Percentiles rank a stretch among this genome's conserved stretches.
Conservation (phyloP, 2,329 filamentous ascomycete genomes). For the Purpureocillium takamizusanense region DNA sequence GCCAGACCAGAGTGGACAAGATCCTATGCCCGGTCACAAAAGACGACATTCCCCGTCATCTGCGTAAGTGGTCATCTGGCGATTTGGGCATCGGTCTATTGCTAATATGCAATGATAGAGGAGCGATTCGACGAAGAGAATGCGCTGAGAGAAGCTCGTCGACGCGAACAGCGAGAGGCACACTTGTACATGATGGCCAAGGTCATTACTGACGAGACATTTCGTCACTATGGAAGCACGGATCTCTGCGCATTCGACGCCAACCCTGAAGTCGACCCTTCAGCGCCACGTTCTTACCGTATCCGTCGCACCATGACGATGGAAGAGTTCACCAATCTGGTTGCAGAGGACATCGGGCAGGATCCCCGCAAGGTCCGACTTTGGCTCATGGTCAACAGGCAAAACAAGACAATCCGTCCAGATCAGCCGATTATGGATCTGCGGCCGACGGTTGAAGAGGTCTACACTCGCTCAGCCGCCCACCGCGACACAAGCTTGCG, state of each 20-base stretch:
- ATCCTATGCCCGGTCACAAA: slow-evolving; percentile 70
- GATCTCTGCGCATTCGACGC: slow-evolving; percentile 68
- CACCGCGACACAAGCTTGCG: slow-evolving; percentile 65
- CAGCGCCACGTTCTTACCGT: slow-evolving; percentile 64
- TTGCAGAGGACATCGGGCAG: slow-evolving; percentile 62
- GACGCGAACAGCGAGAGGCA: slow-evolving; percentile 86
- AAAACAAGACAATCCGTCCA: slow-evolving; percentile 92
- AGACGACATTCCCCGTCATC: slow-evolving; percentile 71
- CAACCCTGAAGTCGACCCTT: slow-evolving; percentile 53
- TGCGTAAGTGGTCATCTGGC: slow-evolving; percentile 46
- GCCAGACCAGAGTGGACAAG: slow-evolving; percentile 74
- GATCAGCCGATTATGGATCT: slow-evolving; percentile 77
- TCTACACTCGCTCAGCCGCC: slow-evolving; percentile 40
- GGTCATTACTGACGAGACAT: slow-evolving; percentile 74
- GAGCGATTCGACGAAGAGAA: slow-evolving; percentile 74
- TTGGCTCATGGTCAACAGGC: slow-evolving; percentile 97
- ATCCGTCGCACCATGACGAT: slow-evolving; percentile 68
- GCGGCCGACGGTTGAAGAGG: slow-evolving; percentile 69
- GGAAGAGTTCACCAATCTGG: slow-evolving; percentile 59
- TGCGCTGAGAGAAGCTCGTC: slow-evolving; percentile 62
- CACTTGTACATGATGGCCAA: slow-evolving; percentile 85
- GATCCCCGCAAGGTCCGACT: slow-evolving; percentile 66
- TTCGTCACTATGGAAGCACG: slow-evolving; percentile 71
- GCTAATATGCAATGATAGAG: slow-evolving; percentile 35
- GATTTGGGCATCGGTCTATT: background rate